These are phyloP conservation scores for Pyronema domesticum DNA, from an alignment of 495 filamentous ascomycete genomes.

Conservation along the genomic window DNA sequence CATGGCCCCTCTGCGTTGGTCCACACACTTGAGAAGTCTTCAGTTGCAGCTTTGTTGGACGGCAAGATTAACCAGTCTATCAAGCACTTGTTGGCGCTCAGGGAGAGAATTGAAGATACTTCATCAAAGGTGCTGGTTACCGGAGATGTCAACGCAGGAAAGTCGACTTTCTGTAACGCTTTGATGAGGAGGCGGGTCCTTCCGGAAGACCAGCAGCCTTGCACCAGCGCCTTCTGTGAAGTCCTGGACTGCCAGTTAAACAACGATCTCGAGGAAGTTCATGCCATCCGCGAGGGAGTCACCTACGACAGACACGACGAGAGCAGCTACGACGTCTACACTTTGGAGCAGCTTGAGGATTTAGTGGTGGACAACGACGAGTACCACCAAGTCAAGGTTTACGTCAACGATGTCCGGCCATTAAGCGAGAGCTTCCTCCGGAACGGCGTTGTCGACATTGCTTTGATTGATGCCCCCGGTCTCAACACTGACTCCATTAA, in stretches of 20 bases:
- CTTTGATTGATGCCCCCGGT: slow-evolving; percentile 88
- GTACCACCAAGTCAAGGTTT: slow-evolving; percentile 92
- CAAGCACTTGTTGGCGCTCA: slow-evolving; percentile 67
- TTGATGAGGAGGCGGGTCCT: slow-evolving; percentile 78
- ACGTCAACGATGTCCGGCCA: slow-evolving; percentile 75
- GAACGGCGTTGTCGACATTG: slow-evolving; percentile 96
- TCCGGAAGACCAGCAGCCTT: slow-evolving; percentile 96
- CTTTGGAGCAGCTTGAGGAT: slow-evolving; percentile 58
- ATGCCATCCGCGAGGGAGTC: slow-evolving; percentile 60
- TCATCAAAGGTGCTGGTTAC: slow-evolving; percentile 97
- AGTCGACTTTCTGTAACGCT: slow-evolving; percentile 97
- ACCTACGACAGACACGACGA: slow-evolving; percentile 80
- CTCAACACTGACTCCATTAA: slow-evolving; percentile 90
- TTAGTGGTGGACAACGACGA: slow-evolving; percentile 73
- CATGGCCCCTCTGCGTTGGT: slow-evolving; percentile 78
- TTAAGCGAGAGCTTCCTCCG: slow-evolving; percentile 90
- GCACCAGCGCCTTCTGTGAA: slow-evolving; percentile 96
- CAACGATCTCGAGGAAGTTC: slow-evolving; percentile 76
- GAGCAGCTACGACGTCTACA: slow-evolving; percentile 75
- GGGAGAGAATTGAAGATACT: slow-evolving; percentile 91
- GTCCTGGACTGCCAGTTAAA: slow-evolving; percentile 87
- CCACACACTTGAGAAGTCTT: slow-evolving; percentile 85
- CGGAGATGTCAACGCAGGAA: slow-evolving; percentile 90
- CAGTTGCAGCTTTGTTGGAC: slow-evolving; percentile 75
- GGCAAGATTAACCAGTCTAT: slow-evolving; percentile 86